Conservation (phyloP, 306 rosid species). For the Sindora glabra region DNA sequence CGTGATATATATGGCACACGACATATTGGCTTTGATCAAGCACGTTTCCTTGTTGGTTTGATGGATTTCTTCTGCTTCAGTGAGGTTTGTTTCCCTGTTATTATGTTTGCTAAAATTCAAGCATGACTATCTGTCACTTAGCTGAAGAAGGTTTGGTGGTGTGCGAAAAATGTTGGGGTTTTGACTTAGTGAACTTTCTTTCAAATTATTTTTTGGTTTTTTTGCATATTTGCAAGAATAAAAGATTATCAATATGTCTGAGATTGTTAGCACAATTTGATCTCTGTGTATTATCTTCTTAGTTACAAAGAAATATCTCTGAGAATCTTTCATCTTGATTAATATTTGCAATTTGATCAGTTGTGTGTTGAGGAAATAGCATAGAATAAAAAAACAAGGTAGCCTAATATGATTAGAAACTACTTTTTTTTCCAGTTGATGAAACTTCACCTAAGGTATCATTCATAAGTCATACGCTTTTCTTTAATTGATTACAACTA, state of each 20-base stretch:
- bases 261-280: not conserved
- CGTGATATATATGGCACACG: conserved; percentile 70
- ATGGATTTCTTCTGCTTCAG: conserved; percentile 99
- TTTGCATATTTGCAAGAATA: not conserved
- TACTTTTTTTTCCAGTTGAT: not conserved
- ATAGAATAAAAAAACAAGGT: not conserved
- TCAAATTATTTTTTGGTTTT: not conserved
- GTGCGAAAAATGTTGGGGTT: not conserved
- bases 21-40: conserved; percentile 91
- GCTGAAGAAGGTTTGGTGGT: not conserved
- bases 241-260: too few relatives aligned
- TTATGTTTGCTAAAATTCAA: not conserved
- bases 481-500: not conserved
- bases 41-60: conserved; percentile 73
- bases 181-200: conserved; percentile 2
- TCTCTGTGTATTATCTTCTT: not conserved
- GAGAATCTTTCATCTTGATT: not conserved
- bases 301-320: not conserved
- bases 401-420: not conserved
- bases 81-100: conserved; percentile 52
- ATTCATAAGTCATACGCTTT: not conserved
- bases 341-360: not conserved
- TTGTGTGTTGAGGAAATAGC: not conserved
- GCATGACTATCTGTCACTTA: not conserved
- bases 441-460: not conserved